A percentile compares a stretch with the other conserved stretches of the same genome.
These are phyloP conservation scores for Epichloe festucae DNA, from an alignment of 2,329 filamentous ascomycete genomes.

Conservation along the genomic window DNA sequence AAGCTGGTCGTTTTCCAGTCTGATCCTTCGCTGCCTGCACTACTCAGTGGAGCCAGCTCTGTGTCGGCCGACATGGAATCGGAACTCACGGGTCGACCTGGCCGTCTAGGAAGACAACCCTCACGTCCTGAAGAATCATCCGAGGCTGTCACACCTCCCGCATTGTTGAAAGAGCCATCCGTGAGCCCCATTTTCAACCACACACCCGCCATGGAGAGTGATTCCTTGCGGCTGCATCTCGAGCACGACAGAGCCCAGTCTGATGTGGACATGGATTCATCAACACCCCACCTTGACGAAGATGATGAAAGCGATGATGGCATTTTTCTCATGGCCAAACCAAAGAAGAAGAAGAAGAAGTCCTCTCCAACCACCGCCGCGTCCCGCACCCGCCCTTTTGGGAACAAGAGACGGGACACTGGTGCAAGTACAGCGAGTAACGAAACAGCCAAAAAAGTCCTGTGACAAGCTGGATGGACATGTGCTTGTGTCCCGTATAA, in stretches of 20 bases:
- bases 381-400: conserved; percentile 17
- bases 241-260: conserved; percentile 7
- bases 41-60: conserved; percentile 51
- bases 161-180: conserved; percentile 32
- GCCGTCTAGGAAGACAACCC: conserved; percentile 28
- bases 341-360: conserved; percentile 34
- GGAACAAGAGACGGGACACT: conserved; percentile 40
- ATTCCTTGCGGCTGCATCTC: conserved; percentile 18
- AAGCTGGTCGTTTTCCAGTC: conserved; percentile 44
- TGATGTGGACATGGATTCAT: conserved; percentile 1
- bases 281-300: conserved; percentile 19
- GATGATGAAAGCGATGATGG: conserved; percentile 42
- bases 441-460: conserved; percentile 49
- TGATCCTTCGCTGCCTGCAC: conserved; percentile 49
- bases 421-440: conserved; percentile 49
- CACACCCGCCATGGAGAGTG: conserved; percentile 19
- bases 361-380: conserved; percentile 11
- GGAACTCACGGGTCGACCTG: conserved; percentile 27
- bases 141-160: conserved; percentile 42
- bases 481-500: neutral
- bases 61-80: conserved; percentile 50
- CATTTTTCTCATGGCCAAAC: conserved; percentile 39
- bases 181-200: conserved; percentile 27
- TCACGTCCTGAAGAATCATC: conserved; percentile 32
- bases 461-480: too few species aligned